Percentiles rank a stretch among this genome's conserved stretches.
These are phyloP conservation scores for Tricharina praecox DNA, from an alignment of 495 filamentous ascomycete genomes.

Conservation along the genomic window DNA sequence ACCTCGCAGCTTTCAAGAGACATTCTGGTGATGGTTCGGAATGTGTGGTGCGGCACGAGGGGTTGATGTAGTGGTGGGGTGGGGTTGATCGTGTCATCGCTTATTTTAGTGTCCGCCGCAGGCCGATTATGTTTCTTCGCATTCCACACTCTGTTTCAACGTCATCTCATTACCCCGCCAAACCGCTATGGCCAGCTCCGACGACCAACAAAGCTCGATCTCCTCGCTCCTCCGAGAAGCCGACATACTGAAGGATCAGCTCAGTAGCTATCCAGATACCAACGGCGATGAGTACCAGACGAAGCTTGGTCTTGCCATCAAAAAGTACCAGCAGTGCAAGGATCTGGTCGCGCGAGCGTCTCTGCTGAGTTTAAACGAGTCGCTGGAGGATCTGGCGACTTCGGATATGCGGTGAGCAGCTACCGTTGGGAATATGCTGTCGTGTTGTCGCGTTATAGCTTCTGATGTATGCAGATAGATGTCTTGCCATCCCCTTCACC, in stretches of 20 bases:
- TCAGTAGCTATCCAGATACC: conserved; percentile 26
- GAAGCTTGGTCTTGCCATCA: conserved; percentile 47
- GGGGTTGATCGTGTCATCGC: no score
- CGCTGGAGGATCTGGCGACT: conserved; percentile 71
- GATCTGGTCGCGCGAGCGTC: conserved; percentile 50
- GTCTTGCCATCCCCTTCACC: conserved; percentile 49
- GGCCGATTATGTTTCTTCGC: no score
- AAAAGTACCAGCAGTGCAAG: conserved; percentile 55
- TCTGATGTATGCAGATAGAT: conserved; percentile 34
- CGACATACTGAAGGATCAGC: neutral
- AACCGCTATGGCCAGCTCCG: neutral
- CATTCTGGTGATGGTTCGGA: conserved; percentile 7
- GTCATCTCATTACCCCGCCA: neutral
- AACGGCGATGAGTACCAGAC: conserved; percentile 51
- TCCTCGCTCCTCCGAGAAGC: neutral
- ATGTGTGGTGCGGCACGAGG: no score
- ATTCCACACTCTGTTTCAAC: neutral
- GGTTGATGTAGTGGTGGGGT: no score
- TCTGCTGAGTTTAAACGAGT: conserved; percentile 81
- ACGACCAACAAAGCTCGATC: neutral
- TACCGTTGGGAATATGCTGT: no score
- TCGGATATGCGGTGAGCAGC: conserved; percentile 73
- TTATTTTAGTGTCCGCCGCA: no score
- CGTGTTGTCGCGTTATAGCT: neutral
- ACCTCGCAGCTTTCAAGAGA: conserved; percentile 15